Evolutionary conservation across 2,329 filamentous ascomycete genomes (phyloP), one percentile per base, ranked within the genome.

Genomic region (Leptoxyphium fumago): DNA sequence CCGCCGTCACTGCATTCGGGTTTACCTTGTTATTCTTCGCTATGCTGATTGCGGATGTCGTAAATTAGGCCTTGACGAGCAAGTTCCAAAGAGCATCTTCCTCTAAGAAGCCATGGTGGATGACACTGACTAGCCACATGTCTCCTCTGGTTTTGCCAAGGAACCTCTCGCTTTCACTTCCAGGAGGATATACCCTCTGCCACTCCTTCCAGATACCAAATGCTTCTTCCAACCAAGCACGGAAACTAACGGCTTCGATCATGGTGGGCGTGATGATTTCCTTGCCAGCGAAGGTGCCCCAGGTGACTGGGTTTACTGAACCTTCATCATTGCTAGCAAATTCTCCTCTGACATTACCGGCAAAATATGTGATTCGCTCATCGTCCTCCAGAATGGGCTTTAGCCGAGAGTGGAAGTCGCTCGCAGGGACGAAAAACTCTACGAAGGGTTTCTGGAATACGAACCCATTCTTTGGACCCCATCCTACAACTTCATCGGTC

Each of bases 361-460:
- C 89, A 63, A 94, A 95, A 72, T 85, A 98, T 52, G 83, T 86
- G 32, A 95, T 74, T 42, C 77, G 72, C 38, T 80, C 77, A 41
- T 77, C 71, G 13, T 76, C 66, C 43, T 77, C 76, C 30, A 96
- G 74, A 46, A 77, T 74, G 3, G 72, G 70, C 50, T 75, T 74
- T 29, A 98, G 71, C 1, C 61, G 61, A 14, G 38, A 18, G 13
- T 67, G 63, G 80, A 87, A 96, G 60, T 89, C 84, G 0, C 73
- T 63, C 0, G 71, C 66, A 0, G 88, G 80, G 46, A 94, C 68
- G 71, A 98, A 98, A 66, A 96, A 86, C 62, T 98, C 91, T 42
- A 98, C 87, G 63, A 98, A 98, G 0, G 89, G 83, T 52, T 96
- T 98, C 59, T 98, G 91, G 69, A 95, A 98, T 40, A 96, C 87